These are phyloP conservation scores for Mortierella sp. DNA, from an alignment of 371 early-diverging fungal genomes.

Conservation along the genomic window DNA sequence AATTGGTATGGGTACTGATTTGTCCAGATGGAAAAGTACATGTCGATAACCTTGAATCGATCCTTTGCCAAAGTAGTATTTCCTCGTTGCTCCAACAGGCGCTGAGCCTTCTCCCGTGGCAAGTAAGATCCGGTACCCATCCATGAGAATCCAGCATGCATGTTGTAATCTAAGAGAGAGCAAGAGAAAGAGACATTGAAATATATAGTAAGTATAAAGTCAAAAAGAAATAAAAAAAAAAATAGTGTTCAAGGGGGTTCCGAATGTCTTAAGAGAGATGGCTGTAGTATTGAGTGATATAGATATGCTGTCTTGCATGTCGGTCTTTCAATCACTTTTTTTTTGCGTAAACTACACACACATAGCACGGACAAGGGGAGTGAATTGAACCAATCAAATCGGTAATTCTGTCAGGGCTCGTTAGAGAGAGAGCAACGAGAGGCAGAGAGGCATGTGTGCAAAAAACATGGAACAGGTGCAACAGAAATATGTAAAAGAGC, in stretches of 20 bases:
- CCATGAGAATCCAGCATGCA: conserved; percentile 74
- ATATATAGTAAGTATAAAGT: background rate
- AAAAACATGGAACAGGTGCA: no score
- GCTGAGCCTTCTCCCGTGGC: conserved; percentile 61
- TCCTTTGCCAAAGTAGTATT: conserved; percentile 65
- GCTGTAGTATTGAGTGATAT: no score
- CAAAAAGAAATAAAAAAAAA: background rate
- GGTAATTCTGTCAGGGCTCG: no score
- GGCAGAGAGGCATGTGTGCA: no score
- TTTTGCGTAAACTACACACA: no score
- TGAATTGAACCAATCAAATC: background rate
- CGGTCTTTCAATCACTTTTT: no score
- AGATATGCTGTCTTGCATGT: no score
- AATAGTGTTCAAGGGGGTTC: background rate
- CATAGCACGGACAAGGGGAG: background rate
- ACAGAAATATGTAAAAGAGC: no score
- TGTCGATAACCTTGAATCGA: conserved; percentile 65
- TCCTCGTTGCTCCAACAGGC: conserved; percentile 66
- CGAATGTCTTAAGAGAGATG: no score
- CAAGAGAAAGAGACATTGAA: no score
- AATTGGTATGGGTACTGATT: conserved; percentile 77
- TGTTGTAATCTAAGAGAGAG: conserved; percentile 38
- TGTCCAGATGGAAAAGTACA: conserved; percentile 75
- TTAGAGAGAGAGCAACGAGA: no score
- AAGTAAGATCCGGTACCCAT: conserved; percentile 71